Percentiles rank a stretch among this genome's conserved stretches.
These are phyloP conservation scores for Acrasis kona DNA, from an alignment of 78 protist genomes.

Conservation along the genomic window DNA sequence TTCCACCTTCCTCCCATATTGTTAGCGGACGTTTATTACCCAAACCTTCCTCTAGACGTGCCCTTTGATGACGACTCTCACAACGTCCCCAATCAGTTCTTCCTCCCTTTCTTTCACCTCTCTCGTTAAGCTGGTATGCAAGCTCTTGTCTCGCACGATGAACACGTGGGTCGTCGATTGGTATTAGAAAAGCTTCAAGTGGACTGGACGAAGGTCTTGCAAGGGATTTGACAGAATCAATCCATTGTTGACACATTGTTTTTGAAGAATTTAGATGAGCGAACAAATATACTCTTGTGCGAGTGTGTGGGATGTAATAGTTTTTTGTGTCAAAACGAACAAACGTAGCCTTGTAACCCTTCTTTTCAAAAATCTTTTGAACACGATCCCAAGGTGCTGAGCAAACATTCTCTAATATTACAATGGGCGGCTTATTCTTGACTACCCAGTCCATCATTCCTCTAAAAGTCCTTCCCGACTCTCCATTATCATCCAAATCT, in stretches of 20 bases:
- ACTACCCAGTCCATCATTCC: constrained; percentile 19
- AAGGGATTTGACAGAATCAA: background rate
- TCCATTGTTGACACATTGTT: background rate
- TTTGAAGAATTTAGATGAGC: background rate
- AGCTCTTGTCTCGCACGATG: background rate
- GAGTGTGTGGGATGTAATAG: constrained; percentile 29
- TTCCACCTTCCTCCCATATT: background rate
- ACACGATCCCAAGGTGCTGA: constrained; percentile 23
- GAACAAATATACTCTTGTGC: constrained; percentile 19
- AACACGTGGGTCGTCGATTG: constrained; percentile 14
- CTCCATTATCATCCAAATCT: constrained; percentile 16
- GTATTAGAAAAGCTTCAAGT: constrained; percentile 7
- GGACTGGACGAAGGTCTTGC: background rate
- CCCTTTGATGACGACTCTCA: constrained; percentile 16
- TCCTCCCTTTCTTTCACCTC: background rate
- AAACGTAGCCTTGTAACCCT: constrained; percentile 1
- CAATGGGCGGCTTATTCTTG: background rate
- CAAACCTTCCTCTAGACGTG: background rate
- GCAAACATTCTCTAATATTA: constrained; percentile 20
- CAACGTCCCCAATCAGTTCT: constrained; percentile 12
- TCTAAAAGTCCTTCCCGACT: constrained; percentile 30
- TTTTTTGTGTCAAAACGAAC: constrained; percentile 19
- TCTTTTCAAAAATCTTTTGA: background rate
- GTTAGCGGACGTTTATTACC: constrained; percentile 22
- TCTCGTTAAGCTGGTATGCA: too few relatives aligned